A percentile compares a stretch with the other conserved stretches of the same genome.
Evolutionary conservation across 495 filamentous ascomycete genomes (phyloP).

Genomic region (Penicillium parvum): DNA sequence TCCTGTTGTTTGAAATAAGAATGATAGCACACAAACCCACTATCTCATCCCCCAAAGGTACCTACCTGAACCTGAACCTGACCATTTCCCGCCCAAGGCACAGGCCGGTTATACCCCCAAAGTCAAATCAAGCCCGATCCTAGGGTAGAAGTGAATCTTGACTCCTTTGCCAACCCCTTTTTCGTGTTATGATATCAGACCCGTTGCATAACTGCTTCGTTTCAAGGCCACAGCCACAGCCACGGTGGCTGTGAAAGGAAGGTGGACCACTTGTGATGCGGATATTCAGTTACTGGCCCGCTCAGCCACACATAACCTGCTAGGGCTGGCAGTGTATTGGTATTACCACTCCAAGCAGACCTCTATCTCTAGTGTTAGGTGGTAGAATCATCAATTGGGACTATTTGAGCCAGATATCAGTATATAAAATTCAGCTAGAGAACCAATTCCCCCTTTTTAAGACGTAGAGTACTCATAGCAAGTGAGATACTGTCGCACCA

Average conservation of each 20-base stretch:
- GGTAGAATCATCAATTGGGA: too few species aligned
- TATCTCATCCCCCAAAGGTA: too few species aligned
- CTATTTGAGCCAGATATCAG: not conserved
- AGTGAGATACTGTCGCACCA: not conserved
- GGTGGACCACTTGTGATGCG: slow-evolving; percentile 20
- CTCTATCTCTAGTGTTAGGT: too few species aligned
- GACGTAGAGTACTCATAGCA: too few species aligned
- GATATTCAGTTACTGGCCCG: slow-evolving; percentile 15
- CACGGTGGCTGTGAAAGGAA: slow-evolving; percentile 23
- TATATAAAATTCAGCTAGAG: too few species aligned
- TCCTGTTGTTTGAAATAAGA: too few species aligned
- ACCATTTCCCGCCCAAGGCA: not conserved
- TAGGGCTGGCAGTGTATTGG: slow-evolving; percentile 18
- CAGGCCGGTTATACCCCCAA: too few species aligned
- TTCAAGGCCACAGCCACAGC: slow-evolving; percentile 15
- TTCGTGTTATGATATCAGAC: slow-evolving; percentile 20
- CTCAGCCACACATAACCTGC: slow-evolving; percentile 23
- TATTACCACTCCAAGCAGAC: slow-evolving; percentile 11
- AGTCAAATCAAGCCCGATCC: too few species aligned
- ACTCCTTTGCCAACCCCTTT: not conserved
- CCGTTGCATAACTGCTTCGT: slow-evolving; percentile 1
- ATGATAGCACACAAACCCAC: too few species aligned
- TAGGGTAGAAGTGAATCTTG: not conserved
- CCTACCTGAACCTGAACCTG: too few species aligned
- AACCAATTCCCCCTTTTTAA: too few species aligned